Conservation (phyloP, 192 early-diverging fungal genomes). For the Mortierella alpina region DNA sequence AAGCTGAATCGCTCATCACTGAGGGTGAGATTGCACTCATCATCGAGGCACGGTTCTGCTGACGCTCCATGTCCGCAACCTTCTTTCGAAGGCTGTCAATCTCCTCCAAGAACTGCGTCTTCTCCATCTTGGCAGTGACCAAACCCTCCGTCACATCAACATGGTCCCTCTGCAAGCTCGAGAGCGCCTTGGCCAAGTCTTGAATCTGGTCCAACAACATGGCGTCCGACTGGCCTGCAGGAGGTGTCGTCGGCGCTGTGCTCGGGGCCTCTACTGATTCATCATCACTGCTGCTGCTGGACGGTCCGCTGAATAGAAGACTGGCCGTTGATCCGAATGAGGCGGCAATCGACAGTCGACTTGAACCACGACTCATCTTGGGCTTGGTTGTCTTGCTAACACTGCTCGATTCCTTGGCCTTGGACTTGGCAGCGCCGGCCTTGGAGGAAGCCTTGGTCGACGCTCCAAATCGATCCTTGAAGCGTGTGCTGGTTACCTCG, state of each 20-base stretch:
- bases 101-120: slow-evolving; percentile 58
- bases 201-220: slow-evolving; percentile 68
- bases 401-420: background rate
- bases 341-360: slow-evolving; percentile 44
- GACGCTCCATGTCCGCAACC: slow-evolving; percentile 56
- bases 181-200: slow-evolving; percentile 72
- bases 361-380: slow-evolving; percentile 19
- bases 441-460: slow-evolving; percentile 6
- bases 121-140: slow-evolving; percentile 66
- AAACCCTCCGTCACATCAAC: slow-evolving; percentile 69
- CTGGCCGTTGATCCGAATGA: slow-evolving; percentile 39
- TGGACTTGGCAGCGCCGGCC: background rate
- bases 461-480: slow-evolving; percentile 58
- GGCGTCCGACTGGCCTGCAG: slow-evolving; percentile 54
- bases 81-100: slow-evolving; percentile 65
- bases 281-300: slow-evolving; percentile 10
- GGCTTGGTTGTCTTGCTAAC: slow-evolving; percentile 8
- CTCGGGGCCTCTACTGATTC: slow-evolving; percentile 24
- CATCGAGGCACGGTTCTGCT: slow-evolving; percentile 60
- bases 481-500: slow-evolving; percentile 60
- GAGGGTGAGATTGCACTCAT: slow-evolving; percentile 49
- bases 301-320: slow-evolving; percentile 12
- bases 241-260: slow-evolving; percentile 18
- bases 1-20: slow-evolving; percentile 27
- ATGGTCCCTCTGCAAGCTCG: slow-evolving; percentile 76